Evolutionary conservation across 352 stramenopile genomes (phyloP), one percentile per base, ranked within the genome.

Genomic region (Phytophthora boehmeriae): DNA sequence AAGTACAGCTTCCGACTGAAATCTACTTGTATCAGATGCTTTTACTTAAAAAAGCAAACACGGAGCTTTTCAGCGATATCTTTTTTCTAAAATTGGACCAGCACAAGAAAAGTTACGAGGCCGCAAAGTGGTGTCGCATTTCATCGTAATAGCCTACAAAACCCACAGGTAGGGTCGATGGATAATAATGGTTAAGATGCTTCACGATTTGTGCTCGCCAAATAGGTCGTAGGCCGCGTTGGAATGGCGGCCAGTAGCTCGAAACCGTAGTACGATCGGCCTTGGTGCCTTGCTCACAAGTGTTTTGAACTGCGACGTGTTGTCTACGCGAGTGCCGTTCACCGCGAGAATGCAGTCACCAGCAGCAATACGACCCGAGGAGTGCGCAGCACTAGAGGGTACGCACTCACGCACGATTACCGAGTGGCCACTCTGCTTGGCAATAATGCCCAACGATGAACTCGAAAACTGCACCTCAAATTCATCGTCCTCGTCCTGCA

Each of bases 321-420:
- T 90, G 36, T 58, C 72, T 34, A 95, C 75, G 6, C 47, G 71
- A 44, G 88, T 58, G 13, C 87, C 87, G 39, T 85, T 89, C 41
- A 94, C 87, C 9, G 81, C 74, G 6, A 94, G 56, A 55, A 95
- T 90, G 32, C 61, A 71, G 63, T 95, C 87, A 27, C 85, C 87
- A 1, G 70, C 53, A 16, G 68, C 58, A 38, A 95, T 93, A 2
- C 63, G 61, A 1, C 85, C 85, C 1, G 68, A 78, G 34, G 67
- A 70, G 16, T 86, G 62, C 16, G 87, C 87, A 2, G 67, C 62
- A 23, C 84, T 86, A 0, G 76, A 86, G 5, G 68, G 61, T 8
- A 92, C 63, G 41, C 85, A 92, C 63, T 93, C 84, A 5, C 80
- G 79, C 25, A 95, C 86, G 23, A 92, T 80, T 45, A 95, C 84